These are phyloP conservation scores for Ganoderma lucidum DNA, from an alignment of 1,284 basidiomycete species.

Conservation along the genomic window DNA sequence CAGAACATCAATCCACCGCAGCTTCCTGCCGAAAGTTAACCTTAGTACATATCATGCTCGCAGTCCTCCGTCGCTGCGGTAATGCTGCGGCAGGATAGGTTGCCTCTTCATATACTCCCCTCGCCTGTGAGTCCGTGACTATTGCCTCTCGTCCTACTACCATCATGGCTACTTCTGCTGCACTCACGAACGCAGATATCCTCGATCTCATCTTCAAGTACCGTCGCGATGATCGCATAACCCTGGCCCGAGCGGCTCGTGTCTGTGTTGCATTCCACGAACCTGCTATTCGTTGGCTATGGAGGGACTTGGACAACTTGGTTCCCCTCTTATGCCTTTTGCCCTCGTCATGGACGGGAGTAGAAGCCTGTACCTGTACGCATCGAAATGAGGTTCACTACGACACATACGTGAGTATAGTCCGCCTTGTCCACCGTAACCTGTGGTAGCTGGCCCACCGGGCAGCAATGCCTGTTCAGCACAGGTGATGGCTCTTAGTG, in stretches of 20 bases:
- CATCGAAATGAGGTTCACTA: background rate
- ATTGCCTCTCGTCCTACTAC: background rate
- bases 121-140: background rate
- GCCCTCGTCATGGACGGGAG: background rate
- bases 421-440: too few relatives aligned
- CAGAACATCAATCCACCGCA: too few relatives aligned
- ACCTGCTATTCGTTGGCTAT: background rate
- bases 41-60: too few relatives aligned
- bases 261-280: slow-evolving; percentile 8
- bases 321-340: background rate
- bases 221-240: background rate
- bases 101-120: background rate
- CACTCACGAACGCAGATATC: slow-evolving; percentile 1
- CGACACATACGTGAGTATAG: background rate
- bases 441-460: too few relatives aligned
- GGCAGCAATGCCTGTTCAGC: too few relatives aligned
- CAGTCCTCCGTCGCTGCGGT: background rate
- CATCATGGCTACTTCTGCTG: background rate
- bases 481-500: too few relatives aligned
- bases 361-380: too few relatives aligned
- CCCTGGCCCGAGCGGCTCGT: background rate
- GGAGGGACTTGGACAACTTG: background rate
- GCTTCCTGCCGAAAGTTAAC: too few relatives aligned
- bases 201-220: background rate
- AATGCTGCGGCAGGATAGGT: background rate